Conservation (phyloP, 306 rosid genomes). For the Coriaria nepalensis region DNA sequence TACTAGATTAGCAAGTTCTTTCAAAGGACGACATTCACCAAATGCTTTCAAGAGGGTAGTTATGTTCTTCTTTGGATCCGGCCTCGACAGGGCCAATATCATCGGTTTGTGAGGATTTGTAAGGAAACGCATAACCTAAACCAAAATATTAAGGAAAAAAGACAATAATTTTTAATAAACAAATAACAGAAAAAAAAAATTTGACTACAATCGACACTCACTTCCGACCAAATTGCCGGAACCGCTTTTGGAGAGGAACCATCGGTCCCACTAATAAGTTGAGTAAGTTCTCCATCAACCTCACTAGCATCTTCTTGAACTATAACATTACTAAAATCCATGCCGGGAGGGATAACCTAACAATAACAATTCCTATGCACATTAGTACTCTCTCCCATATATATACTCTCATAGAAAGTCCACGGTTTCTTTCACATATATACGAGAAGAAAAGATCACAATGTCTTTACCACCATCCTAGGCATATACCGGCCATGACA, state of each 20-base stretch:
- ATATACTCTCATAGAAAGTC: constrained; percentile 1
- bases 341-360: constrained; percentile 88
- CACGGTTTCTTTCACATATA: neutral
- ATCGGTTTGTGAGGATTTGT: constrained; percentile 83
- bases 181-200: neutral
- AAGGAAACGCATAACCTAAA: constrained; percentile 76
- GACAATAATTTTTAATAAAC: neutral
- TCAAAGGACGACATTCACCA: constrained; percentile 72
- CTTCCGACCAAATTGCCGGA: constrained; percentile 74
- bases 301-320: constrained; percentile 59
- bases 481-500: constrained; percentile 90
- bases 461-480: constrained; percentile 69
- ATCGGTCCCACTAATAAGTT: constrained; percentile 27
- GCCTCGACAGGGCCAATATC: constrained; percentile 83
- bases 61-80: constrained; percentile 83
- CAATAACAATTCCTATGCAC: constrained; percentile 13
- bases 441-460: too few species aligned
- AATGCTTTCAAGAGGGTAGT: constrained; percentile 80
- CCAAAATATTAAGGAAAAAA: constrained; percentile 2
- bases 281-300: constrained; percentile 50
- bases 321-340: constrained; percentile 82
- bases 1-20: constrained; percentile 85
- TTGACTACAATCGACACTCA: constrained; percentile 21
- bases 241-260: constrained; percentile 55
- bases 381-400: constrained; percentile 3